Evolutionary conservation across 345 rosid genomes (phyloP).

Genomic region (Laguncularia racemosa): DNA sequence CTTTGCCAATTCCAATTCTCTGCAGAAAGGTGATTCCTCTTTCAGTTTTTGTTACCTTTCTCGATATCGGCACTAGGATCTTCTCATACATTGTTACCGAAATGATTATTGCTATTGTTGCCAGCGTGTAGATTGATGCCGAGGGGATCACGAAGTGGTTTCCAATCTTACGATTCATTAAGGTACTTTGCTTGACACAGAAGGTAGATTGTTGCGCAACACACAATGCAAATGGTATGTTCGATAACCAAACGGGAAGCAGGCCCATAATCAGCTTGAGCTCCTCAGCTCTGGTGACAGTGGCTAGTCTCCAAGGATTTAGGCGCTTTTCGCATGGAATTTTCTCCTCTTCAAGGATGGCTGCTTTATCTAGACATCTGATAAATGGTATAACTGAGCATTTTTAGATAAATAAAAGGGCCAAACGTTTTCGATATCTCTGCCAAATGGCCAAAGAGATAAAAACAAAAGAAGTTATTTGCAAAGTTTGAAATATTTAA

Average conservation of each 20-base stretch:
- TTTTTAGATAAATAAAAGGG: too few species aligned
- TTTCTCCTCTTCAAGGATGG: conserved; percentile 39
- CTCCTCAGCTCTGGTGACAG: conserved; percentile 81
- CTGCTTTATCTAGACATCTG: conserved; percentile 94
- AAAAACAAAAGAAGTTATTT: too few species aligned
- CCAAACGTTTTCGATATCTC: too few species aligned
- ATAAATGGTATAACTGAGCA: conserved; percentile 1
- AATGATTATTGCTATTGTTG: conserved; percentile 48
- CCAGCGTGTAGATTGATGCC: conserved; percentile 39
- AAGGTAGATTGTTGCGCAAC: conserved; percentile 74
- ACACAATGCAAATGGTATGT: conserved; percentile 67
- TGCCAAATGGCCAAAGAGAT: too few species aligned
- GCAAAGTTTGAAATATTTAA: too few species aligned
- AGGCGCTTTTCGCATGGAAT: conserved; percentile 27
- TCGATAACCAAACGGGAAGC: conserved; percentile 92
- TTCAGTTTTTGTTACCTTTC: conserved; percentile 45
- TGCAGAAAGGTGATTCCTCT: conserved; percentile 76
- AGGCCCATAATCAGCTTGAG: conserved; percentile 76
- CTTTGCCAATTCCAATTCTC: conserved; percentile 83
- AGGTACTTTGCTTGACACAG: conserved; percentile 78
- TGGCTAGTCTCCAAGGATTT: conserved; percentile 68
- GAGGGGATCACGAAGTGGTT: conserved; percentile 48
- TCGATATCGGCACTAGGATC: conserved; percentile 35
- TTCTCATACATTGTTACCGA: conserved; percentile 51
- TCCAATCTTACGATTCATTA: conserved; percentile 34